phyloP scores from a whole-genome alignment of 179 eudicot species.

The Heliamphora ciliata region DNA sequence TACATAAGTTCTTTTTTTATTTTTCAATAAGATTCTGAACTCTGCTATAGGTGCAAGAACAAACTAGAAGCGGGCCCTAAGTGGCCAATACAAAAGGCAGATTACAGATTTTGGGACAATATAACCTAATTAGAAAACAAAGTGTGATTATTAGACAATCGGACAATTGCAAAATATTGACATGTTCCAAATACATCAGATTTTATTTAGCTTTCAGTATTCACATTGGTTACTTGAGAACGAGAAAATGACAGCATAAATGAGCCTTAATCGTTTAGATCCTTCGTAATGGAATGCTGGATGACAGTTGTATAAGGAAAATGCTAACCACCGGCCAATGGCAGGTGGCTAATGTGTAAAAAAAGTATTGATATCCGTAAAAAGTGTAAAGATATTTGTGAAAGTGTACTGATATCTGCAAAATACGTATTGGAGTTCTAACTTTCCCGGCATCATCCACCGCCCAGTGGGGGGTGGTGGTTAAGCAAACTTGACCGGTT shows the following conservation, averaged over 20 bases:
- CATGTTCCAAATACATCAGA: constrained; percentile 3
- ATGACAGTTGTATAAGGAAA: no score
- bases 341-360: no score
- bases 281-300: not conserved
- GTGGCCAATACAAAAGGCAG: not conserved
- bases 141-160: not conserved
- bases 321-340: no score
- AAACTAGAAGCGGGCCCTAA: not conserved
- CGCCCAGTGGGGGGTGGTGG: no score
- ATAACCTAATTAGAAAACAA: not conserved
- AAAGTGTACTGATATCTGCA: no score
- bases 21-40: not conserved
- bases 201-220: no score
- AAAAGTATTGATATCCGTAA: no score
- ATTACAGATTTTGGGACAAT: not conserved
- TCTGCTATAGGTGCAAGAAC: not conserved
- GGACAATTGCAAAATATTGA: constrained; percentile 3
- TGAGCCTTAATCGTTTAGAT: not conserved
- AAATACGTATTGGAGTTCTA: no score
- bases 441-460: no score
- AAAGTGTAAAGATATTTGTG: no score
- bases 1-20: not conserved
- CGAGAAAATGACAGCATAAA: not conserved
- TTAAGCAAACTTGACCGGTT: no score
- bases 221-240: not conserved